phyloP scores from a whole-genome alignment of 2,329 filamentous ascomycete genomes.

The Microdochium nivale region DNA sequence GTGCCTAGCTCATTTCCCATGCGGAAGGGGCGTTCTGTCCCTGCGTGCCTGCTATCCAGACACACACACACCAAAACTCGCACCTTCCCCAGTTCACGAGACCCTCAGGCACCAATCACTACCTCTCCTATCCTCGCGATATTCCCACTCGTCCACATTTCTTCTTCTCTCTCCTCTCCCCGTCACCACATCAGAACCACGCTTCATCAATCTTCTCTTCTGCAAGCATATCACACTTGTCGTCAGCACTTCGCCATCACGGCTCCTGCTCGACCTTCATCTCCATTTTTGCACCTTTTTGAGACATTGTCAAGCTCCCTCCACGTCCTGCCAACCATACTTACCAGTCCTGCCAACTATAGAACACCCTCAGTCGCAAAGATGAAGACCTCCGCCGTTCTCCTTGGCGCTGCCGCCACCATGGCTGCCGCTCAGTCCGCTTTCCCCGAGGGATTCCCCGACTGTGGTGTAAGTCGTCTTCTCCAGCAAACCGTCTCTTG shows the following conservation, averaged over 20 bases:
- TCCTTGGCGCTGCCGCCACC: conserved; percentile 31
- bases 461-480: conserved; percentile 41
- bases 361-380: conserved; percentile 17
- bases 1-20: neutral
- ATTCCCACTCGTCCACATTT: neutral
- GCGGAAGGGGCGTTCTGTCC: neutral
- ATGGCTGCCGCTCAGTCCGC: conserved; percentile 31
- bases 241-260: neutral
- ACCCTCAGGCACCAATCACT: neutral
- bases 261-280: neutral
- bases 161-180: neutral
- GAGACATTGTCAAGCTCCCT: conserved; percentile 19
- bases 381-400: conserved; percentile 41
- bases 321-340: conserved; percentile 18
- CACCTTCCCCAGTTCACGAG: neutral
- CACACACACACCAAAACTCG: neutral
- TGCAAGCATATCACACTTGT: neutral
- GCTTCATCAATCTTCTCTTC: neutral
- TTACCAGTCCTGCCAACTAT: conserved; percentile 7
- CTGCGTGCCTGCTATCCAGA: neutral
- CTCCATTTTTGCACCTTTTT: conserved; percentile 4
- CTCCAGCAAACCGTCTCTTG: neutral
- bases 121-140: neutral
- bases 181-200: neutral
- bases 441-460: conserved; percentile 29